Percentiles rank a stretch among this genome's conserved stretches.
These are phyloP conservation scores for Chamaenerion angustifolium DNA, from an alignment of 345 rosid genomes.

Conservation along the genomic window DNA sequence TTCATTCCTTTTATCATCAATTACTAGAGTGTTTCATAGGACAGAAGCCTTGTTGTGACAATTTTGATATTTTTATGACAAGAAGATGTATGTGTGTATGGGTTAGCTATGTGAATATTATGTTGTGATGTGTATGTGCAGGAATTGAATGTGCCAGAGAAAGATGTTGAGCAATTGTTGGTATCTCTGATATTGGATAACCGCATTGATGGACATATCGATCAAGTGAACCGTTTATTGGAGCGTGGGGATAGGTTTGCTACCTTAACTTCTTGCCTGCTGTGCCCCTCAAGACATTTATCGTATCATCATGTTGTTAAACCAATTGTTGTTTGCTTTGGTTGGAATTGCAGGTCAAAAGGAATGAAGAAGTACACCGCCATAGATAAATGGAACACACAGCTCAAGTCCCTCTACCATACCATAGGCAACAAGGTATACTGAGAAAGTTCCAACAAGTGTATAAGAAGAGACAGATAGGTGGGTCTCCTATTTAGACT, in stretches of 20 bases:
- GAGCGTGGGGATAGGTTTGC: conserved; percentile 79
- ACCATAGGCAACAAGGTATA: conserved; percentile 40
- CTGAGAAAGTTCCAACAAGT: too few relatives aligned
- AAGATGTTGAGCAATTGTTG: conserved; percentile 80
- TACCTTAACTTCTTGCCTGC: neutral
- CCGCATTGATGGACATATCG: conserved; percentile 91
- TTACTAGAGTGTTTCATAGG: too few relatives aligned
- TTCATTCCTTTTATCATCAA: too few relatives aligned
- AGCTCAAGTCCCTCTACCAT: conserved; percentile 58
- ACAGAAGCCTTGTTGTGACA: too few relatives aligned
- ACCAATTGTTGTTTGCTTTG: too few relatives aligned
- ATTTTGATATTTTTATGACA: too few relatives aligned
- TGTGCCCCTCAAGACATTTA: neutral
- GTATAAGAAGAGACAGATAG: too few relatives aligned
- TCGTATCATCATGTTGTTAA: neutral
- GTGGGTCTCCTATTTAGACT: too few relatives aligned
- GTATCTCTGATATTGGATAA: conserved; percentile 86
- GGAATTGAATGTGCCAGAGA: conserved; percentile 95
- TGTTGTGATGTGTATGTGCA: conserved; percentile 3
- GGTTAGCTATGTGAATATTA: too few relatives aligned
- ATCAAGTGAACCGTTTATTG: conserved; percentile 80
- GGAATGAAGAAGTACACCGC: conserved; percentile 89
- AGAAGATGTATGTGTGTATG: too few relatives aligned
- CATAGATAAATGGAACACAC: conserved; percentile 91
- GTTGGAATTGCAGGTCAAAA: conserved; percentile 43